Evolutionary conservation across 768 basidiomycete genomes (phyloP).

Genomic region (Exidia glandulosa): DNA sequence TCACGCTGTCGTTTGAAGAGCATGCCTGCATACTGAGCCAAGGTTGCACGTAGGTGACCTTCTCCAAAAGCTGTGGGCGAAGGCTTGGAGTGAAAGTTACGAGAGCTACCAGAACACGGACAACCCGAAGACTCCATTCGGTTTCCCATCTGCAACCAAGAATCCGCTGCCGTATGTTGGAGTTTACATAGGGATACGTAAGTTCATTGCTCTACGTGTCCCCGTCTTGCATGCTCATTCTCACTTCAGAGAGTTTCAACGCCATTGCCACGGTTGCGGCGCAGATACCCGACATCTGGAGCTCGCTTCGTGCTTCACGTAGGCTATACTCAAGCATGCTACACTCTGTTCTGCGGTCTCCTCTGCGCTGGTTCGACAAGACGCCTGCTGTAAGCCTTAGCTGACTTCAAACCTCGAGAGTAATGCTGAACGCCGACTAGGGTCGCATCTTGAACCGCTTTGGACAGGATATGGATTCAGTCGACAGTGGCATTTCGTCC

Average conservation of each 20-base stretch:
- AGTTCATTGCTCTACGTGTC: background rate
- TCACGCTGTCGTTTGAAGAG: background rate
- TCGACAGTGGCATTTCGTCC: conserved; percentile 15
- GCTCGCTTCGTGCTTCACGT: conserved; percentile 13
- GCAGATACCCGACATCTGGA: background rate
- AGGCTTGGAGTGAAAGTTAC: background rate
- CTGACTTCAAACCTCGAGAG: background rate
- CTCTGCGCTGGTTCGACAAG: conserved; percentile 17
- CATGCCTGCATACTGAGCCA: background rate
- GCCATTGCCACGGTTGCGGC: background rate
- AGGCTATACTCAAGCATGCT: conserved; percentile 12
- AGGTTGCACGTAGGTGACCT: background rate
- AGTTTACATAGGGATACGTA: background rate
- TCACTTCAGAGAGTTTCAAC: background rate
- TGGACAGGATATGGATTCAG: conserved; percentile 30
- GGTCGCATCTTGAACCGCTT: conserved; percentile 75
- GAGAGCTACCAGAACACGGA: background rate
- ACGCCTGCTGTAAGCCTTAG: conserved; percentile 12
- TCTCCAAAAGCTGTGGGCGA: background rate
- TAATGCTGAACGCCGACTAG: background rate
- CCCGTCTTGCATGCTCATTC: background rate
- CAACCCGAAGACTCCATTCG: background rate
- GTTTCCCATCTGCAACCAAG: background rate
- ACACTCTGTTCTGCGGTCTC: conserved; percentile 10
- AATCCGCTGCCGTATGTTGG: background rate